A percentile compares a stretch with the other conserved stretches of the same genome.
phyloP scores from a whole-genome alignment of 2,329 filamentous ascomycete genomes.

The Dryadomyces quercivorus region DNA sequence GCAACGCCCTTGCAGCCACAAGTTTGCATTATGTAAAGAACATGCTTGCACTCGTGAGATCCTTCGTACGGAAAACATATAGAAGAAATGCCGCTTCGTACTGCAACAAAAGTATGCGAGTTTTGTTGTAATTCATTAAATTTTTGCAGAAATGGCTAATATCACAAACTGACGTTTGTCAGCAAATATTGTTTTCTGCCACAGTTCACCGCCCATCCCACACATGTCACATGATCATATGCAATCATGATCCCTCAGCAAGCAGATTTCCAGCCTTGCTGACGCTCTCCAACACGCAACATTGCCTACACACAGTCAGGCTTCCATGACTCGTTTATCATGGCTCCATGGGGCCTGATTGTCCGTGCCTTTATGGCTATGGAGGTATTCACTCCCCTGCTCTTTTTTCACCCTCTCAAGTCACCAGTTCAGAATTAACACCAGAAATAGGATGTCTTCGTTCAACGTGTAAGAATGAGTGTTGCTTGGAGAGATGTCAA shows the following conservation, averaged over 20 bases:
- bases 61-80: background rate
- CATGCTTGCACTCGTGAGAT: background rate
- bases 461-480: conserved; percentile 8
- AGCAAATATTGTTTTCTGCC: background rate
- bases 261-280: no score
- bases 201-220: background rate
- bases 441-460: conserved; percentile 7
- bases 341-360: conserved; percentile 10
- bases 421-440: background rate
- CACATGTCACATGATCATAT: no score
- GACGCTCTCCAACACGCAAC: no score
- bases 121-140: background rate
- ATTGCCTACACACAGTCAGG: background rate
- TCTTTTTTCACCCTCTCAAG: background rate
- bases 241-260: no score
- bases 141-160: background rate
- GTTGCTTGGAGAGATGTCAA: background rate
- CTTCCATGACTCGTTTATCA: background rate
- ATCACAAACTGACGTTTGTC: background rate
- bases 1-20: background rate
- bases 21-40: background rate
- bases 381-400: conserved; percentile 2
- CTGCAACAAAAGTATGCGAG: background rate
- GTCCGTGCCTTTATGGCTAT: conserved; percentile 8
- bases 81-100: background rate